These are phyloP conservation scores for Prunus yedoensis DNA, from an alignment of 331 rosid species.

Conservation along the genomic window DNA sequence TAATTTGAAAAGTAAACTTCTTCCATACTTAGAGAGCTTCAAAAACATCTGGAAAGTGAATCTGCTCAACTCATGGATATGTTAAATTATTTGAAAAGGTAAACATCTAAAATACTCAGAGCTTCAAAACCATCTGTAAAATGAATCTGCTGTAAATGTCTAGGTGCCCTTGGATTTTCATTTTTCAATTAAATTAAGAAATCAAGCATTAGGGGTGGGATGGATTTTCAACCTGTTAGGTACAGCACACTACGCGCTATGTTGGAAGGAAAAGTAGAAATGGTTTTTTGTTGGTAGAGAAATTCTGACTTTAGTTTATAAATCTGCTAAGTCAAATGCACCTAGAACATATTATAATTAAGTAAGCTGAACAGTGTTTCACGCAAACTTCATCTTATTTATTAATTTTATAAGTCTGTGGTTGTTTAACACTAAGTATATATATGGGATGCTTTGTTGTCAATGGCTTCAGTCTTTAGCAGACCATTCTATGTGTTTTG, in stretches of 20 bases:
- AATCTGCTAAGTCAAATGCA: neutral
- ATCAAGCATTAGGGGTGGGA: neutral
- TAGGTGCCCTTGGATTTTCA: neutral
- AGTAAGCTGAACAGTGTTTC: conserved; percentile 4
- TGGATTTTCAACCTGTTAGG: neutral
- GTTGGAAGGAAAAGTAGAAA: neutral
- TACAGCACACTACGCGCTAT: neutral
- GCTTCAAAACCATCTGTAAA: neutral
- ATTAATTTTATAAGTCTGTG: neutral
- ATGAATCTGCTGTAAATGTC: neutral
- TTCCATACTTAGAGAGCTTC: neutral
- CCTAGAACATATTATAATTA: conserved; percentile 1
- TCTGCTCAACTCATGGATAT: conserved; percentile 37
- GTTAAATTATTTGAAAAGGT: neutral
- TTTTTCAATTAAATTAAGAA: neutral
- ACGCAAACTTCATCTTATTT: neutral
- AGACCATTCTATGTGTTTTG: neutral
- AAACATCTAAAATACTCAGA: neutral
- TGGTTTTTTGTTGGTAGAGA: conserved; percentile 6
- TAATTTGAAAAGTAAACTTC: neutral
- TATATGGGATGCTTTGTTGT: conserved; percentile 20
- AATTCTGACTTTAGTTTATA: neutral
- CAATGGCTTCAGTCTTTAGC: neutral
- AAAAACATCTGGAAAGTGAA: neutral
- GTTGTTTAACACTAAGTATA: neutral